phyloP scores from a whole-genome alignment of 441 rosid species.

The Syzygium malaccense region DNA sequence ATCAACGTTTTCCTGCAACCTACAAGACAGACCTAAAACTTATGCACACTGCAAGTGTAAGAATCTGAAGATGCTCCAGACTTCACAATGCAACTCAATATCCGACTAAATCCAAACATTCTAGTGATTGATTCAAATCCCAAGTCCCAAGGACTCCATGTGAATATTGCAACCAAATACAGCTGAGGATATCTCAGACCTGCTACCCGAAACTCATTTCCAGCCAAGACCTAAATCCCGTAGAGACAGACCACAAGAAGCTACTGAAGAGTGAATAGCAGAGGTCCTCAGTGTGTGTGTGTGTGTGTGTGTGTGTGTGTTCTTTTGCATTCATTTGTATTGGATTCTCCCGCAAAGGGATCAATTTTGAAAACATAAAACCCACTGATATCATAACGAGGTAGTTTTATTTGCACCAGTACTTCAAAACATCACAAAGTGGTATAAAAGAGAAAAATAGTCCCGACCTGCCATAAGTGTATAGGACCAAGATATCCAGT shows the following conservation, averaged over 20 bases:
- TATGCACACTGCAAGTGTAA: not conserved
- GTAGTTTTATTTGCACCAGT: not conserved
- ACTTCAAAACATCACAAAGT: not conserved
- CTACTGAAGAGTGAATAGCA: not conserved
- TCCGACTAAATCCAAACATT: not conserved
- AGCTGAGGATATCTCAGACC: not conserved
- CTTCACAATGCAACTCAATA: not conserved
- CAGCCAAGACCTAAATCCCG: not conserved
- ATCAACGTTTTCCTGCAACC: not conserved
- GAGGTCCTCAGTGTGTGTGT: not conserved
- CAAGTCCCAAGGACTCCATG: not conserved
- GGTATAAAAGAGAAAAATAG: not conserved
- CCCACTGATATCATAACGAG: not conserved
- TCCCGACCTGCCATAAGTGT: constrained; percentile 67
- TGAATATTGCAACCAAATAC: not conserved
- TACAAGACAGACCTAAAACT: not conserved
- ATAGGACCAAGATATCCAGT: constrained; percentile 52
- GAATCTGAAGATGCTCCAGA: not conserved
- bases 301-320: not conserved
- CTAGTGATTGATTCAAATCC: not conserved
- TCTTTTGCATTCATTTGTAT: not conserved
- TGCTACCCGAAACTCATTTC: not conserved
- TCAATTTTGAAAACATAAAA: not conserved
- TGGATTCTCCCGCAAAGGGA: not conserved
- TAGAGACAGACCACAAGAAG: not conserved